Percentiles rank a stretch among this genome's conserved stretches.
Conservation (phyloP, 2,329 filamentous ascomycete species). For the Plenodomus lindquistii region DNA sequence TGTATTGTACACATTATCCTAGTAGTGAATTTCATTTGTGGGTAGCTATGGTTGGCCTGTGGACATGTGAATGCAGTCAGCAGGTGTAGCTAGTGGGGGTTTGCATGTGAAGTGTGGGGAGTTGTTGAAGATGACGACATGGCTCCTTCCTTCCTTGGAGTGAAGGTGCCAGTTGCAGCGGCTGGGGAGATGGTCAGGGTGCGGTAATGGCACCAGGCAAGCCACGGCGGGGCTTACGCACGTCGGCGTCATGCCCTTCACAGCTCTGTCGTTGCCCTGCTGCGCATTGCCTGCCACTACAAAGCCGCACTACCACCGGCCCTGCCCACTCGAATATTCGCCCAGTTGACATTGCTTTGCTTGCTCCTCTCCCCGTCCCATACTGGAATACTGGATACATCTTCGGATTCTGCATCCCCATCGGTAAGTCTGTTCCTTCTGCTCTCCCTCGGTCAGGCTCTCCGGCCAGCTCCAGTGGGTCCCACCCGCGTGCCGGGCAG, state of each 20-base stretch:
- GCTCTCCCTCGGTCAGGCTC: constrained; percentile 25
- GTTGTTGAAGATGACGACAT: constrained; percentile 11
- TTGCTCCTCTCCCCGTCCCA: neutral
- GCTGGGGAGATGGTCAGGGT: constrained; percentile 37
- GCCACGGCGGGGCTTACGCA: constrained; percentile 28
- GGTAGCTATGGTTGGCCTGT: constrained; percentile 7
- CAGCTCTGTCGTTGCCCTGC: neutral
- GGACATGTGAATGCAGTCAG: too few species aligned
- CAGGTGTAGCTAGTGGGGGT: too few species aligned
- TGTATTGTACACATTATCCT: constrained; percentile 49
- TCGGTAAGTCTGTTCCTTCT: constrained; percentile 25
- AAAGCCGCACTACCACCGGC: constrained; percentile 17
- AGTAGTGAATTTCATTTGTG: constrained; percentile 48
- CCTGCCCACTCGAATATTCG: constrained; percentile 3
- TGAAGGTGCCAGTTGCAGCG: constrained; percentile 13
- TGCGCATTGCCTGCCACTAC: constrained; percentile 13
- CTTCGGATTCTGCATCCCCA: constrained; percentile 16
- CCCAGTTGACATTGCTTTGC: neutral
- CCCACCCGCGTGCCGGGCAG: constrained; percentile 22
- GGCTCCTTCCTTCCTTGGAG: constrained; percentile 8
- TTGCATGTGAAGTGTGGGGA: constrained; percentile 3
- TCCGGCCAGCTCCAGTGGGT: constrained; percentile 35
- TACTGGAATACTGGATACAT: neutral
- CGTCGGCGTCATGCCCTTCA: constrained; percentile 1
- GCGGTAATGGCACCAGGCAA: constrained; percentile 3